Percentiles rank a stretch among this genome's conserved stretches.
Conservation (phyloP, 208 protist genomes). For the Trypanosoma vivax region DNA sequence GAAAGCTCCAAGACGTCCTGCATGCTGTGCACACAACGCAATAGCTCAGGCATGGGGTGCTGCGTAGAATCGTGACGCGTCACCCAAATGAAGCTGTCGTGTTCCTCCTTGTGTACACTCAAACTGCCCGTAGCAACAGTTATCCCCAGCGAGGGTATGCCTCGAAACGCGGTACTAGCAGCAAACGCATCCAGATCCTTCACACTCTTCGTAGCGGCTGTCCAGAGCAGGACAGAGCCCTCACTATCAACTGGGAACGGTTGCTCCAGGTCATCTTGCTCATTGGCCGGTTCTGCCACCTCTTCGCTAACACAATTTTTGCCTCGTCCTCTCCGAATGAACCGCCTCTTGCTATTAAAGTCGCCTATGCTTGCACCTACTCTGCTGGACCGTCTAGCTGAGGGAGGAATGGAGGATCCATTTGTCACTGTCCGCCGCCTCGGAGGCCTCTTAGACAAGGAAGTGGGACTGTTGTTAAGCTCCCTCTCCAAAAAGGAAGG, state of each 20-base stretch:
- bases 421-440: no score
- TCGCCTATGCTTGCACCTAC: no score
- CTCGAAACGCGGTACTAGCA: background rate
- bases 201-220: background rate
- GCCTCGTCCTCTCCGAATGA: background rate
- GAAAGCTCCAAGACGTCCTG: constrained; percentile 15
- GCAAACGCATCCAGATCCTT: background rate
- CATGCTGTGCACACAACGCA: constrained; percentile 36
- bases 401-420: no score
- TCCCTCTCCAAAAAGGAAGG: background rate
- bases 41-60: constrained; percentile 15
- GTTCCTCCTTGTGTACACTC: constrained; percentile 18
- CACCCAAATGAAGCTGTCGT: constrained; percentile 14
- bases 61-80: constrained; percentile 8
- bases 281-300: background rate
- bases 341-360: no score
- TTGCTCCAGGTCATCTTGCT: background rate
- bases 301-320: constrained; percentile 5
- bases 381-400: no score
- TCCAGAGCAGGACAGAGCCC: constrained; percentile 22
- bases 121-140: constrained; percentile 16
- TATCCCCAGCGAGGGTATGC: background rate
- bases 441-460: no score
- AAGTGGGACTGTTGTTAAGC: background rate
- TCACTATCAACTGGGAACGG: constrained; percentile 14